Evolutionary conservation across 1,284 basidiomycete species (phyloP).

Genomic region (Thelephora terrestris): DNA sequence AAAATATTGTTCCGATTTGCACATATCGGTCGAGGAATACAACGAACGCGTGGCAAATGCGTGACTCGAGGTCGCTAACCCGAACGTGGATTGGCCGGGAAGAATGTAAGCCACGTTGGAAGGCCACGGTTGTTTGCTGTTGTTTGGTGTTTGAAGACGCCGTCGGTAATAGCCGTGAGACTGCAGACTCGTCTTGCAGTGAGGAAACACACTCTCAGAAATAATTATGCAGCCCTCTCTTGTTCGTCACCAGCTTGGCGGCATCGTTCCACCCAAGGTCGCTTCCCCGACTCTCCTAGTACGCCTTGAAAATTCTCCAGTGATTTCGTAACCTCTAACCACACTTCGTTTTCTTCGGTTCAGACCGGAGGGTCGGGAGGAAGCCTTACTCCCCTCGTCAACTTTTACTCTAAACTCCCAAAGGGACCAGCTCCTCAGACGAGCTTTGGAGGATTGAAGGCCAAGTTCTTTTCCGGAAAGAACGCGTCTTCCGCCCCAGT

Average conservation of each 20-base stretch:
- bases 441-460: conserved; percentile 63
- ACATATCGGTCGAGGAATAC: no score
- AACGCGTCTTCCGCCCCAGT: conserved; percentile 76
- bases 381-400: conserved; percentile 76
- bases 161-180: no score
- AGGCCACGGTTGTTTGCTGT: no score
- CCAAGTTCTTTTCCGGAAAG: conserved; percentile 72
- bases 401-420: conserved; percentile 92
- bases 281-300: conserved; percentile 85
- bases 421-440: conserved; percentile 62
- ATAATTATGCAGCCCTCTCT: conserved; percentile 69
- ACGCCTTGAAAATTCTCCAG: conserved; percentile 22
- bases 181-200: no score
- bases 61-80: no score
- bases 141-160: no score
- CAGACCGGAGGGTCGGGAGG: conserved; percentile 73
- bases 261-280: conserved; percentile 90
- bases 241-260: conserved; percentile 71
- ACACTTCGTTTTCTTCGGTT: conserved; percentile 4
- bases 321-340: conserved; percentile 1
- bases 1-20: no score
- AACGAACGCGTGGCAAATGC: no score
- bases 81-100: no score
- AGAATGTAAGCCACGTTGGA: no score
- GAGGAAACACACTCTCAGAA: no score